These are phyloP conservation scores for Flagelloscypha sp. DNA, from an alignment of 768 basidiomycete genomes.

Conservation along the genomic window DNA sequence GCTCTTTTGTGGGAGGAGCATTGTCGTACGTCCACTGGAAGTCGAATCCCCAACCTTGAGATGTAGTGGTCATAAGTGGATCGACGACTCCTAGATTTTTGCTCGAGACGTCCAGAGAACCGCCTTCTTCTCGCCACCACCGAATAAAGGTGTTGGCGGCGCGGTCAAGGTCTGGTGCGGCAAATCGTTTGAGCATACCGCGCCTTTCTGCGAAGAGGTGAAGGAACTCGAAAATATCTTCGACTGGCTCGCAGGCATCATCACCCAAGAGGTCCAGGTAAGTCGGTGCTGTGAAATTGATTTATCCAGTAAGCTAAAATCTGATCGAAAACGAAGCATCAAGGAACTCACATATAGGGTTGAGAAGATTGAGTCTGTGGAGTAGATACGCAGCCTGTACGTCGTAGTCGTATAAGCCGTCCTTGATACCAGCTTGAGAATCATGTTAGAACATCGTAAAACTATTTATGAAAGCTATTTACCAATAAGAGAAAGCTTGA, in stretches of 20 bases:
- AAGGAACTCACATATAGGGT: constrained; percentile 54
- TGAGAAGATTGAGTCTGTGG: constrained; percentile 73
- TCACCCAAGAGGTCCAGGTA: constrained; percentile 54
- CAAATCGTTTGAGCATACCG: constrained; percentile 78
- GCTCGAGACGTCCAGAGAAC: constrained; percentile 21
- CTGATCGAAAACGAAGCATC: constrained; percentile 6
- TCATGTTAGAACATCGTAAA: constrained; percentile 4
- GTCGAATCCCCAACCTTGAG: constrained; percentile 80
- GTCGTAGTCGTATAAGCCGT: constrained; percentile 82
- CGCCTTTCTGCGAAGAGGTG: constrained; percentile 62
- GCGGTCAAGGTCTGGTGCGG: constrained; percentile 56
- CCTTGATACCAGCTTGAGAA: constrained; percentile 80
- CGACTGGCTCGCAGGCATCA: constrained; percentile 41
- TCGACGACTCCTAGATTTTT: constrained; percentile 5
- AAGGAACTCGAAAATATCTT: constrained; percentile 59
- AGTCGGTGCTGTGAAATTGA: constrained; percentile 45
- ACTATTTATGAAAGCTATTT: constrained; percentile 24
- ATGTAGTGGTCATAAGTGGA: constrained; percentile 10
- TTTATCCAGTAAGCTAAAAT: constrained; percentile 6
- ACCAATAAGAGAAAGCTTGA: constrained; percentile 93
- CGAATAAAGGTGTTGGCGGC: constrained; percentile 77
- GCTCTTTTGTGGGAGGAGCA: constrained; percentile 11
- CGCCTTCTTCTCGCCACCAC: constrained; percentile 81
- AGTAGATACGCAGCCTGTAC: constrained; percentile 79
- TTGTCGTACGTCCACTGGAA: no score